Conservation (phyloP, 2,329 filamentous ascomycete genomes). For the Penicillium paneum region DNA sequence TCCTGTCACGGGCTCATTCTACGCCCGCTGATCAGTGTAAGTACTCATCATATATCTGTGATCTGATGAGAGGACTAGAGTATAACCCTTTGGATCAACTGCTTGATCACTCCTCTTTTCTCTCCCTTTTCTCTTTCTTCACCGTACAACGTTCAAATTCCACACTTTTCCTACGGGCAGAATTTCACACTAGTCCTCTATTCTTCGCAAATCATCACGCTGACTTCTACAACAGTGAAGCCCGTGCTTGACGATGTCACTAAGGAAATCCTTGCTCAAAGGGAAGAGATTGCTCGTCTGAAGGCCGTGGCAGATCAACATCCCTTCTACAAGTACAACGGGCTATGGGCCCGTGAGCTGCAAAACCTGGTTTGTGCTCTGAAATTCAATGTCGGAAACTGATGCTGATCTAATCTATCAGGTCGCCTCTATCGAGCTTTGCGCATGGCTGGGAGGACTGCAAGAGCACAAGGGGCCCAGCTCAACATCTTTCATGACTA, state of each 20-base stretch:
- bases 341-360: slow-evolving; percentile 76
- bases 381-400: background rate
- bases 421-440: slow-evolving; percentile 58
- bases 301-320: slow-evolving; percentile 72
- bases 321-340: slow-evolving; percentile 98
- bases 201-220: background rate
- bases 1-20: slow-evolving; percentile 85
- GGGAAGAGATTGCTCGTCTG: slow-evolving; percentile 67
- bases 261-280: slow-evolving; percentile 66
- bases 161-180: too few relatives aligned
- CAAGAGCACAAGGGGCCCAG: slow-evolving; percentile 52
- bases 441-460: slow-evolving; percentile 78
- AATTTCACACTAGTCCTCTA: background rate
- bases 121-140: background rate
- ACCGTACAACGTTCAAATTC: background rate
- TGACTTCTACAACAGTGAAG: slow-evolving; percentile 52
- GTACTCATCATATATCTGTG: slow-evolving; percentile 29
- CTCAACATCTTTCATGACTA: slow-evolving; percentile 70
- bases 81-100: background rate
- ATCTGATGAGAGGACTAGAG: background rate
- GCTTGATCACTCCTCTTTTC: background rate
- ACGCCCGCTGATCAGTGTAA: slow-evolving; percentile 65
- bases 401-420: slow-evolving; percentile 46
- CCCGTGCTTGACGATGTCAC: slow-evolving; percentile 68
- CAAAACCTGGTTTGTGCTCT: slow-evolving; percentile 67